phyloP scores from a whole-genome alignment of 164 flowering plant species.

The Kalanchoe fedtschenkoi region DNA sequence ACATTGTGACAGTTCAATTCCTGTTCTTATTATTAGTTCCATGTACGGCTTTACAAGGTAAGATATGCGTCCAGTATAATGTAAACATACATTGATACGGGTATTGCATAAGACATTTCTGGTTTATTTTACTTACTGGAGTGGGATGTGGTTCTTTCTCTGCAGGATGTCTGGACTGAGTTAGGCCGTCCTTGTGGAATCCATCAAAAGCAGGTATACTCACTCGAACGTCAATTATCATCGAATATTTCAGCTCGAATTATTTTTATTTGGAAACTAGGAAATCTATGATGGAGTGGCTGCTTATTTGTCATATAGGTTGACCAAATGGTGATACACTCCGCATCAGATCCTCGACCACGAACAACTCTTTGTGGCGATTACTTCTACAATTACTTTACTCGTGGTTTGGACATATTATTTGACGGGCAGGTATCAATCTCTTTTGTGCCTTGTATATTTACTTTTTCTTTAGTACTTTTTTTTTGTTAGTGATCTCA shows the following conservation, averaged over 20 bases:
- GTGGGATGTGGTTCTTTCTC: background rate
- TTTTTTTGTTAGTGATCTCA: background rate
- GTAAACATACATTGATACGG: background rate
- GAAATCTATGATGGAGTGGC: background rate
- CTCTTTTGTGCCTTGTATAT: background rate
- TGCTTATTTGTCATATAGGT: constrained; percentile 36
- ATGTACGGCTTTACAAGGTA: background rate
- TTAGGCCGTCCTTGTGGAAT: constrained; percentile 95
- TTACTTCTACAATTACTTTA: constrained; percentile 88
- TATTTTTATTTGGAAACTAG: background rate
- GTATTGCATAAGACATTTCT: background rate
- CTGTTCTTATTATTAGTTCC: background rate
- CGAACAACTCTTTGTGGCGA: constrained; percentile 86
- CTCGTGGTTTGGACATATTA: constrained; percentile 89
- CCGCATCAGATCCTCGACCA: constrained; percentile 90
- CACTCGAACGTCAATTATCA: background rate
- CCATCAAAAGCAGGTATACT: constrained; percentile 82
- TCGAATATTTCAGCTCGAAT: background rate
- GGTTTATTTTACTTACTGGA: background rate
- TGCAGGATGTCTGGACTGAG: constrained; percentile 96
- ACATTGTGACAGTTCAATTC: background rate
- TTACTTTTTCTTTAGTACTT: background rate
- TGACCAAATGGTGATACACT: constrained; percentile 97
- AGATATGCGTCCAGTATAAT: background rate
- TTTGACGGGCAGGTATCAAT: constrained; percentile 86